These are phyloP conservation scores for Cylindrotheca closterium DNA, from an alignment of 108 stramenopile genomes.

Conservation along the genomic window DNA sequence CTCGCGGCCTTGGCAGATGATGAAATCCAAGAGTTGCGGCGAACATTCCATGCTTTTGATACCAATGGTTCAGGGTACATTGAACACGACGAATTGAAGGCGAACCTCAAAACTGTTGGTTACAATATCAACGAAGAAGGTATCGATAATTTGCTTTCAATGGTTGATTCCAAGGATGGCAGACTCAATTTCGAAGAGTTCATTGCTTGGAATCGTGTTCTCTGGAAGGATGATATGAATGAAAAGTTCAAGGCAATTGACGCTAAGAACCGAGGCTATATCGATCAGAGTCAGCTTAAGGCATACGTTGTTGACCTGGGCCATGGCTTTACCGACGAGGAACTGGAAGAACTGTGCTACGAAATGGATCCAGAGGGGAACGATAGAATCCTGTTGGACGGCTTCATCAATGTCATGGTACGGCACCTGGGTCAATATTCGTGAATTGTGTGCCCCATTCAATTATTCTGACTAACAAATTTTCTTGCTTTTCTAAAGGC, in stretches of 20 bases:
- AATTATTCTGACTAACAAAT: neutral
- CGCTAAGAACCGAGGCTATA: neutral
- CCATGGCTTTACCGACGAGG: slow-evolving; percentile 3
- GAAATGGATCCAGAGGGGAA: slow-evolving; percentile 4
- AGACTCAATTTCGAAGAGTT: slow-evolving; percentile 16
- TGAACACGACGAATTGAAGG: slow-evolving; percentile 6
- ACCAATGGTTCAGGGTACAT: slow-evolving; percentile 15
- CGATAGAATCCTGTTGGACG: slow-evolving; percentile 7
- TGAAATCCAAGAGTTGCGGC: slow-evolving; percentile 8
- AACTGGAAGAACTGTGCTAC: slow-evolving; percentile 12
- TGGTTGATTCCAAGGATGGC: slow-evolving; percentile 9
- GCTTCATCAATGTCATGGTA: slow-evolving; percentile 13
- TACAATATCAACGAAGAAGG: slow-evolving; percentile 10
- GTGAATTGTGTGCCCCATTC: no score
- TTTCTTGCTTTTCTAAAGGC: neutral
- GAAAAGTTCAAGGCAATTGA: slow-evolving; percentile 8
- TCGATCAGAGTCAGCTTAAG: slow-evolving; percentile 1
- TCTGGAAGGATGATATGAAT: slow-evolving; percentile 13
- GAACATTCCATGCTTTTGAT: slow-evolving; percentile 9
- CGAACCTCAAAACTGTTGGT: neutral
- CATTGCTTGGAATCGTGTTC: slow-evolving; percentile 10
- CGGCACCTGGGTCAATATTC: neutral
- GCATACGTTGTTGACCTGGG: slow-evolving; percentile 3
- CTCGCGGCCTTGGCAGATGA: no score
- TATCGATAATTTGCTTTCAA: neutral